Conservation (phyloP, 2,329 filamentous ascomycete genomes). For the Neurospora crassa region DNA sequence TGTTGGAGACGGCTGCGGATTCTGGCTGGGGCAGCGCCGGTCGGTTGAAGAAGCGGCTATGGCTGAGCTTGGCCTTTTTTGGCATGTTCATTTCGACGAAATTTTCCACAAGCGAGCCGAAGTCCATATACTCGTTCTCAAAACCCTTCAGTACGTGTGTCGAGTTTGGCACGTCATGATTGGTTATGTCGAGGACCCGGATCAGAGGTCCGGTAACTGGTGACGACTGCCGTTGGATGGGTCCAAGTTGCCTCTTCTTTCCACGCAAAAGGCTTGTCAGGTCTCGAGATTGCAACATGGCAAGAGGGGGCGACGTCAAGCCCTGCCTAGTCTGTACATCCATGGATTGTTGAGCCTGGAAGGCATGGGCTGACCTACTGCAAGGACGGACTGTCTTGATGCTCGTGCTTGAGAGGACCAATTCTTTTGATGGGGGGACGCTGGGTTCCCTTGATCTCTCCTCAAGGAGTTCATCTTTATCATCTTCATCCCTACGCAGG, state of each 20-base stretch:
- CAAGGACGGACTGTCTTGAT: not conserved
- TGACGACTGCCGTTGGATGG: not conserved
- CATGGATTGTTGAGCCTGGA: not conserved
- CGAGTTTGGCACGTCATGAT: not conserved
- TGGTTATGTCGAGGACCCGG: not conserved
- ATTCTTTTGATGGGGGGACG: not conserved
- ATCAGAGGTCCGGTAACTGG: not conserved
- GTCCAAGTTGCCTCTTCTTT: constrained; percentile 10
- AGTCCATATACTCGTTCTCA: constrained; percentile 11
- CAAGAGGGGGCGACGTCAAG: not conserved
- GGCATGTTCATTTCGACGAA: constrained; percentile 19
- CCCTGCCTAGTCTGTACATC: not conserved
- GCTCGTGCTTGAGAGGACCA: not conserved
- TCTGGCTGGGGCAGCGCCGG: not conserved
- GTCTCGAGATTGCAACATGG: not conserved
- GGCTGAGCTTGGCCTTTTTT: constrained; percentile 14
- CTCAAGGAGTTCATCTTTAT: constrained; percentile 12
- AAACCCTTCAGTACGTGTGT: constrained; percentile 13
- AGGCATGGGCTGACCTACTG: not conserved
- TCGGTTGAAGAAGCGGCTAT: constrained; percentile 14
- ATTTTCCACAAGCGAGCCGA: constrained; percentile 15
- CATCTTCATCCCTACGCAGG: constrained; percentile 9
- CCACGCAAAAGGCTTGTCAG: constrained; percentile 6
- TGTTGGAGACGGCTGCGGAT: not conserved
- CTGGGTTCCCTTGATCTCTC: constrained; percentile 2